Base-by-base conservation (phyloP, 805 yeast species). In the Barnettozyma botsteinii region DNA sequence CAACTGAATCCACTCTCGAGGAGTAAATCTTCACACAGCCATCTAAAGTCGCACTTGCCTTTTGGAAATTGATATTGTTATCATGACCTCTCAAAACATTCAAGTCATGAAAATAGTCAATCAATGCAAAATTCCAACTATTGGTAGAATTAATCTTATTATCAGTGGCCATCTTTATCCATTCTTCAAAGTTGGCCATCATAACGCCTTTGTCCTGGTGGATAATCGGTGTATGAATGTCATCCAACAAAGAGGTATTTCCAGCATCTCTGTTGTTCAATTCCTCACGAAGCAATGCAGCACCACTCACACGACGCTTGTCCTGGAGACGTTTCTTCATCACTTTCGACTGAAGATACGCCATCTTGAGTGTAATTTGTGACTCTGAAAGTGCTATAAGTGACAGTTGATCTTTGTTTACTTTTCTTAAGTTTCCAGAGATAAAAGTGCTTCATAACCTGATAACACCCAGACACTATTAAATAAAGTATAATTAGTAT, bases 1-100 rank as follows among this genome's bases (percentile, higher is more conserved):
- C 94, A 0, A 86, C 95, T 0, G 95, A 83, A 53, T 89, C 97
- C n/a, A 89, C 88, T 52, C 98, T 75, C 12, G 94, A 84, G 8
- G 89, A 77, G 57, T 91, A 89, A 37, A 89, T 85, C 63, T 88
- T 88, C 26, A 89, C 91, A 67, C 97, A 89, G 1, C 97, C 97
- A 53, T 89, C 96, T 15, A 91, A 65, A 0, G 97, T 86, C 3
- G 94, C 87, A 1, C 91, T 78, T 0, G 97, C 97, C 51, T 80
- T 78, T 59, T 86, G 96, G 60, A 91, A 89, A 59, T 87, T 87
- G 54, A 89, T 85, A 23, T 77, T 72, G 46, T 78, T 71, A 45
- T 84, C 86, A 7, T 88, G 82, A 38, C 82, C 95, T 48, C 75
- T 73, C 38, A 85, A 69, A 25, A 86, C 73, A 23, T 83, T 73